Evolutionary conservation across 2,329 filamentous ascomycete genomes (phyloP), one percentile per base, ranked within the genome.

Genomic region (Fusarium nygamai): DNA sequence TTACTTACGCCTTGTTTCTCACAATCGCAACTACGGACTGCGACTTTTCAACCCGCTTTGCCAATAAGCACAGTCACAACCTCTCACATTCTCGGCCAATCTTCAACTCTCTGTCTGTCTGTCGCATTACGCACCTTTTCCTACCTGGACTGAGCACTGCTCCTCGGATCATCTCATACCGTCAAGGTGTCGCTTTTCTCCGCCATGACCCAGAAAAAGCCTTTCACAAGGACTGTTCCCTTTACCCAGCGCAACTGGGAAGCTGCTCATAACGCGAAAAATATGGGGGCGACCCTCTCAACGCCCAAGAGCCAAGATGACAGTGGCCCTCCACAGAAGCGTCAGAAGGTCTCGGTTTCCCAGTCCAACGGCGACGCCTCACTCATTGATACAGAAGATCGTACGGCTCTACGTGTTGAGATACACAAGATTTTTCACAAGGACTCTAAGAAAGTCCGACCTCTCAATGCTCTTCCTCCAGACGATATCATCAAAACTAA

Each of bases 221-320:
- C 83, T 72, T 85, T 83, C 78, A 84, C 84, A 81, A 85, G 86
- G 82, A 85, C 83, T 76, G 82, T 86, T 64, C 87, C 88, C 69
- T 90, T 87, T 80, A 85, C 89, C 68, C 86, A 88, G 74, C 85
- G 88, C 79, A 88, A 87, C 78, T 89, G 86, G 87, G 83, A 85
- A 71, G 84, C 82, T 70, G 84, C 84, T 54, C 81, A 88, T 78
- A 85, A 85, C 67, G 82, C 84, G 69, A 84, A 86, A 77, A 76
- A 79, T 67, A 87, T 87, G 85, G 85, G 85, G 51, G 73, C 61
- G 41, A 67, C 46, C 24, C 68, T 78, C 56, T 79, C 77, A 48
- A 71, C 76, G 43, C 76, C 73, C 11, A 79, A 78, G 53, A 78
- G 81, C 53, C 83, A 84, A 64, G 81, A 83, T 48, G 78, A 83